Evolutionary conservation across 345 rosid genomes (phyloP), one percentile per base, ranked within the genome.

Genomic region (Aurinia saxatilis): DNA sequence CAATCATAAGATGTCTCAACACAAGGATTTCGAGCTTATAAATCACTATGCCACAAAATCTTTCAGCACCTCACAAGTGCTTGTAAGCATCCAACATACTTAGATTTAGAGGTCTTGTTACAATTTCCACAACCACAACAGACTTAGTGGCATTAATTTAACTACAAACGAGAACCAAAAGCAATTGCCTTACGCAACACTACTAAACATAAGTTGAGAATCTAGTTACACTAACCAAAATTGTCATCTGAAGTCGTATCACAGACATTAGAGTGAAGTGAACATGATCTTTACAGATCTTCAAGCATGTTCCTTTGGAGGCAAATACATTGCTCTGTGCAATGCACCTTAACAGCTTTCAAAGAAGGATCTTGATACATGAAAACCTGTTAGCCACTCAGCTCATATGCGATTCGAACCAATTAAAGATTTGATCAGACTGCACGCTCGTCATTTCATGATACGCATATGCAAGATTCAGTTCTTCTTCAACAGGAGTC

Each of bases 361-460:
- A 23, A 48, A 46, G 59, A 46, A 12, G 2, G 25, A 56, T 50
- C 19, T 40, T 30, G 41, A 4, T 15, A 30, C 36, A n/a, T 14
- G 14, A 25, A 41, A 23, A 50, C 19, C 44, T 65, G 35, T 10
- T 19, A 48, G 50, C 39, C 37, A 64, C 8, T 80, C 73, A 80
- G 21, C 59, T 60, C 80, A 85, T 66, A 73, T 93, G 96, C 31
- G 92, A 84, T 68, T 93, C 91, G 62, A 93, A 85, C 99, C 97
- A 93, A 64, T 74, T 75, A 63, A 90, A 93, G 57, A 93, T 90
- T 60, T 81, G 85, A 27, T 87, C 80, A 38, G 90, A 87, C 71
- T 79, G 90, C 74, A 84, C 65, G 66, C 99, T 93, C 10, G 96
- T 90, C 99, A 93, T 90, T 60, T 93, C 99, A 56, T 93, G 99